Base-by-base conservation (phyloP, 164 flowering plant species). In the Nymphaea colorata region DNA sequence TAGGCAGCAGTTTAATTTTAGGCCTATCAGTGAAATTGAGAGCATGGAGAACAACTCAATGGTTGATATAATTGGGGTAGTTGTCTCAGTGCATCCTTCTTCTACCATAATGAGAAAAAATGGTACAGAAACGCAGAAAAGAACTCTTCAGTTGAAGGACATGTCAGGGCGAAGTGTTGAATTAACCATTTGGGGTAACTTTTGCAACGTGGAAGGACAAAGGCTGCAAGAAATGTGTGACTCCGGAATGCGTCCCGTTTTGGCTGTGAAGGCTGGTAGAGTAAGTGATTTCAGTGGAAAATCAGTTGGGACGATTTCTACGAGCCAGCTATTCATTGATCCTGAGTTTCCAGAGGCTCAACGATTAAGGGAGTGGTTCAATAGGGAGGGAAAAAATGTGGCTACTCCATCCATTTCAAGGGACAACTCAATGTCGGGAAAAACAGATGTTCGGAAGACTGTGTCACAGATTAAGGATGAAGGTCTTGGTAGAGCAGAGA, bases 101-200 rank as follows among this genome's bases (percentile, higher is more conserved):
- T 55, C 79, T 65, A 76, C 93, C 36, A 83, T 95, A 72, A 82
- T 81, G 87, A 84, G 89, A 53, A 95, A 92, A 82, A 85, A 90
- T 83, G 97, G 96, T 47, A 84, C 84, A 61, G 97, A 90, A 78
- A 86, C 95, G 59, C 84, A 76, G 44, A 89, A 84, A 76, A 84
- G 95, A 79, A 64, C 79, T 64, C 95, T 95, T 44, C 90, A 85
- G 64, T 72, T 95, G 81, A 95, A 85, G 71, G 99, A 95, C 72
- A 88, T 80, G 91, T 93, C 99, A 69, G 95, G 93, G 43, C 78
- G 89, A 75, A 90, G 98, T 80, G 93, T 90, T 66, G 99, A 95
- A 72, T 59, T 92, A 59, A 90, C 97, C n/a, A 61, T 95, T 5
- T 95, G 99, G 99, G 99, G 98, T 42, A 82, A 76, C 62, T 77